phyloP scores from a whole-genome alignment of 2,329 filamentous ascomycete species.

The Phaeoacremonium minimum region DNA sequence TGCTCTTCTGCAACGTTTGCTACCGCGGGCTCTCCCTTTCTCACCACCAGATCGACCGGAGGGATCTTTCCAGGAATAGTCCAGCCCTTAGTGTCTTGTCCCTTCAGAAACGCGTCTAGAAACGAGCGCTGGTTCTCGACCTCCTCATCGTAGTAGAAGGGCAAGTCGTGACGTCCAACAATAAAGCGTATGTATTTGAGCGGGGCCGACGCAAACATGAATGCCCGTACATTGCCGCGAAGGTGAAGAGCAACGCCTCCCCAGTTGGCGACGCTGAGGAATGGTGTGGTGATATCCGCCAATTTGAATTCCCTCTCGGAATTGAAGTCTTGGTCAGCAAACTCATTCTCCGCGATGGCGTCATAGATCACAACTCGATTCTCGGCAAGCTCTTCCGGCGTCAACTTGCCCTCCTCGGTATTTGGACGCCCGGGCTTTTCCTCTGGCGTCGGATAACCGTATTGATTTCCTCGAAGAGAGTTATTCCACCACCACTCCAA shows the following conservation, averaged over 20 bases:
- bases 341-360: slow-evolving; percentile 36
- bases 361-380: slow-evolving; percentile 36
- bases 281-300: slow-evolving; percentile 56
- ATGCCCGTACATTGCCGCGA: slow-evolving; percentile 61
- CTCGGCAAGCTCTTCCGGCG: slow-evolving; percentile 38
- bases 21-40: slow-evolving; percentile 60
- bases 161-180: slow-evolving; percentile 61
- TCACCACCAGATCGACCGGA: slow-evolving; percentile 50
- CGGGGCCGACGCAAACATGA: slow-evolving; percentile 53
- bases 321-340: slow-evolving; percentile 56
- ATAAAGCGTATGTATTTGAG: slow-evolving; percentile 63
- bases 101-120: slow-evolving; percentile 63
- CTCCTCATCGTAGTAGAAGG: slow-evolving; percentile 63
- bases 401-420: slow-evolving; percentile 51
- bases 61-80: slow-evolving; percentile 47
- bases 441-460: slow-evolving; percentile 46
- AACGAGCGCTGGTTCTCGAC: slow-evolving; percentile 61
- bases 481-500: slow-evolving; percentile 59
- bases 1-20: slow-evolving; percentile 58
- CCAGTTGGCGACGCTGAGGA: slow-evolving; percentile 62
- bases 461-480: slow-evolving; percentile 60
- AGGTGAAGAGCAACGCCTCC: slow-evolving; percentile 62
- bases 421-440: slow-evolving; percentile 48
- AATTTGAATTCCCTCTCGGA: slow-evolving; percentile 56
- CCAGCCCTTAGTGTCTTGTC: slow-evolving; percentile 54